Percentiles rank a stretch among this genome's conserved stretches.
phyloP scores from a whole-genome alignment of 108 stramenopile species.

The Schizochytrium sp. region DNA sequence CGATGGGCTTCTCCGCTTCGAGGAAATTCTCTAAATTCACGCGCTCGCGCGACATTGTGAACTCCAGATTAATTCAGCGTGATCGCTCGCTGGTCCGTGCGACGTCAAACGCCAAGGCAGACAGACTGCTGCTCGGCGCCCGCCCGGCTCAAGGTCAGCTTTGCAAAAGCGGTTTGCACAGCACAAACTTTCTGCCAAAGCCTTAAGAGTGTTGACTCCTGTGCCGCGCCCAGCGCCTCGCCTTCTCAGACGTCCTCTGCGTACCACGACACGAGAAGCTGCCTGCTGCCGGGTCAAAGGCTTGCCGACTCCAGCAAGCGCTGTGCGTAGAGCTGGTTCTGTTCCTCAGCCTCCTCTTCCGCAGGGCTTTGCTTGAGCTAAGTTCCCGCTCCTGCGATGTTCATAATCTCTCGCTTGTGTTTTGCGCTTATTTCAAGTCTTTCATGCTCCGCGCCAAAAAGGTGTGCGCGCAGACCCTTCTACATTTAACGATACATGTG shows the following conservation, averaged over 20 bases:
- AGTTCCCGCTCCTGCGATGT: too few species aligned
- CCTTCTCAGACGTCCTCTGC: not conserved
- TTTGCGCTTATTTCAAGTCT: too few species aligned
- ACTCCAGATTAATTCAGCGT: too few species aligned
- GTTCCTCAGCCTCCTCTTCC: too few species aligned
- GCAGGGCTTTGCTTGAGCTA: too few species aligned
- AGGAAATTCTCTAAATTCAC: constrained; percentile 17
- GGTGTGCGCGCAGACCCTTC: too few species aligned
- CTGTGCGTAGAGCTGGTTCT: too few species aligned
- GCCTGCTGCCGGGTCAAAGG: too few species aligned
- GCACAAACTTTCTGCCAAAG: not conserved
- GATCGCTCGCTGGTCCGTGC: not conserved
- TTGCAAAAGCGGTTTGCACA: not conserved
- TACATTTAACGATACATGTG: not conserved
- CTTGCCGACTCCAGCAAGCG: too few species aligned
- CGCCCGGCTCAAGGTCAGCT: not conserved
- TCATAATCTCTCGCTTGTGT: too few species aligned
- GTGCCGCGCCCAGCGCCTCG: constrained; percentile 8
- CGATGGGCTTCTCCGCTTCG: constrained; percentile 38
- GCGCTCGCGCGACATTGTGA: not conserved
- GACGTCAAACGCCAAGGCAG: not conserved
- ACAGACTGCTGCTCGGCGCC: not conserved
- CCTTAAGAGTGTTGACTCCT: not conserved
- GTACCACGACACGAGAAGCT: too few species aligned
- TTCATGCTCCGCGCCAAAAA: too few species aligned